Percentiles rank a stretch among this genome's conserved stretches.
Evolutionary conservation across 2,329 filamentous ascomycete species (phyloP).

Genomic region (Colletotrichum filicis): DNA sequence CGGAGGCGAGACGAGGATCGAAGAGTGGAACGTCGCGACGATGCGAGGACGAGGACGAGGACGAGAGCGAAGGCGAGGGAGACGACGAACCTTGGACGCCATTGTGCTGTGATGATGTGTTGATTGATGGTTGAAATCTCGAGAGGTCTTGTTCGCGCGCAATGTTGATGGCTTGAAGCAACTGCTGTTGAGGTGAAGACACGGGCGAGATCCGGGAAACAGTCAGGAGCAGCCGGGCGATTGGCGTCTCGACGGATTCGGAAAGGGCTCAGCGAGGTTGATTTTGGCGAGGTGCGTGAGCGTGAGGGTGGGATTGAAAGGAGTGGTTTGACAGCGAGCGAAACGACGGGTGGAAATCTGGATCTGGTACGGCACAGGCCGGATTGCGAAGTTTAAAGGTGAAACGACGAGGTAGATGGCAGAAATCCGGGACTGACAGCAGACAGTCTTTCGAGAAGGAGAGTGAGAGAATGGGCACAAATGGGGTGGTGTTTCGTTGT

Average conservation of each 20-base stretch:
- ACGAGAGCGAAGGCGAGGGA: background rate
- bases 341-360: slow-evolving; percentile 31
- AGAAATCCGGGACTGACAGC: slow-evolving; percentile 35
- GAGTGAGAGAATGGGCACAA: slow-evolving; percentile 28
- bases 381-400: slow-evolving; percentile 36
- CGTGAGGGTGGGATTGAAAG: background rate
- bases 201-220: slow-evolving; percentile 17
- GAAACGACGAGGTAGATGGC: slow-evolving; percentile 35
- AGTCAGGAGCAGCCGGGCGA: slow-evolving; percentile 7
- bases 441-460: slow-evolving; percentile 36
- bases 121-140: slow-evolving; percentile 9
- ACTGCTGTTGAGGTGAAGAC: background rate
- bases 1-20: background rate
- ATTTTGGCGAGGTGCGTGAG: slow-evolving; percentile 1
- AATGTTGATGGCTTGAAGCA: slow-evolving; percentile 28
- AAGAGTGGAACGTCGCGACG: background rate
- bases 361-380: slow-evolving; percentile 35
- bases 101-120: slow-evolving; percentile 42
- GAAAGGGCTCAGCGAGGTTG: slow-evolving; percentile 9
- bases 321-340: slow-evolving; percentile 26
- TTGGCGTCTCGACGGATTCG: slow-evolving; percentile 13
- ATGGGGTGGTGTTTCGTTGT: slow-evolving; percentile 34
- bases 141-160: slow-evolving; percentile 5
- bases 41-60: background rate
- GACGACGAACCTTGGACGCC: slow-evolving; percentile 50